Percentiles rank a stretch among this genome's conserved stretches.
Evolutionary conservation across 345 rosid species (phyloP).

Genomic region (Salix koriyanagi): DNA sequence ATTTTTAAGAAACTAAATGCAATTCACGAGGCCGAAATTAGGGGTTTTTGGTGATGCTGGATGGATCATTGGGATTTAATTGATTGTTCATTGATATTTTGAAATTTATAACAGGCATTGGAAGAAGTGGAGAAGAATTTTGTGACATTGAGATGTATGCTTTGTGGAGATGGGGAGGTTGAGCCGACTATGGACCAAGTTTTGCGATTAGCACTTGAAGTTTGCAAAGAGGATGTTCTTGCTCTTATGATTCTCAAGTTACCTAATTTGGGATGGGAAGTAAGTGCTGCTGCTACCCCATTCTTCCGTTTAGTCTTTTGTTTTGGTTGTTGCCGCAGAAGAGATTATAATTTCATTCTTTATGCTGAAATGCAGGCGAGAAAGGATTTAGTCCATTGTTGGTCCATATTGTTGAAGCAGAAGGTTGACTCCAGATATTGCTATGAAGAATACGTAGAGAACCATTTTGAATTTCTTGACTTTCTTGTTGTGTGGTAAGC

Average conservation of each 20-base stretch:
- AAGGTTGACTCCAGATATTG: conserved; percentile 61
- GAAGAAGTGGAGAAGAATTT: conserved; percentile 96
- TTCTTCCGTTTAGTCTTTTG: neutral
- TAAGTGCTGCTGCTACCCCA: conserved; percentile 32
- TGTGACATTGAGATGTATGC: conserved; percentile 62
- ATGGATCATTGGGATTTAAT: neutral
- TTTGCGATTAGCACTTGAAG: conserved; percentile 63
- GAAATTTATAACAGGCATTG: conserved; percentile 45
- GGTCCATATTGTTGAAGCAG: conserved; percentile 81
- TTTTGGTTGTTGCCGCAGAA: neutral
- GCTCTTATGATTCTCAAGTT: conserved; percentile 75
- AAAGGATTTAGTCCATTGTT: conserved; percentile 84
- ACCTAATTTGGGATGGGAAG: conserved; percentile 87
- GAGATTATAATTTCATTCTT: neutral
- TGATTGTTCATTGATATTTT: neutral
- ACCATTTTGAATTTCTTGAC: conserved; percentile 70
- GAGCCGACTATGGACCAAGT: conserved; percentile 80
- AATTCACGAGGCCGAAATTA: no score
- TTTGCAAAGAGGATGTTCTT: conserved; percentile 83
- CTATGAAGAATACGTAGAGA: conserved; percentile 77
- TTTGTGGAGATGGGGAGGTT: conserved; percentile 83
- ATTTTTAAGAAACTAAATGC: no score
- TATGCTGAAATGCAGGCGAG: conserved; percentile 51
- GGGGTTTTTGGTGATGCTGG: neutral
- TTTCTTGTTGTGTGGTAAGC: conserved; percentile 45